Base-by-base conservation (phyloP, 164 flowering plant genomes). In the Liquidambar formosana region DNA sequence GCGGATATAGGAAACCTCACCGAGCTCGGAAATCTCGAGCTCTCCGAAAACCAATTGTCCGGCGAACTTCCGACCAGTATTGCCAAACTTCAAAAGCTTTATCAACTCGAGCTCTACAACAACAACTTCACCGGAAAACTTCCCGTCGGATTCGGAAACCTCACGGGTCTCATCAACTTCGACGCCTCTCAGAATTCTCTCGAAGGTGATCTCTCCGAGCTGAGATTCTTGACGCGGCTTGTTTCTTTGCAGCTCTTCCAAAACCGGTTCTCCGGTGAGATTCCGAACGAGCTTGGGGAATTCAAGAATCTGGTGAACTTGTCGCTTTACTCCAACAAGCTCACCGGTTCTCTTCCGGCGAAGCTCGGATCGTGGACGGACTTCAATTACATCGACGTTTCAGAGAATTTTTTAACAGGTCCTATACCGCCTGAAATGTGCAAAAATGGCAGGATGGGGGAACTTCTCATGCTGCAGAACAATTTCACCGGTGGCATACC, bases 351-450 rank as follows among this genome's bases (percentile, higher is more conserved):
- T 1, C 75, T 82, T 28, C 86, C 86, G 25, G 22, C 46, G 14
- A 71, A 68, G 60, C 48, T 82, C 4, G 86, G 86, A 0, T 82
- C 86, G 0, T 76, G 77, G 77, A 27, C 72, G 0, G 80, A 65
- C 49, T 57, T 82, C 23, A 13, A 18, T 0, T 78, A 16, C 70
- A 76, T 82, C 43, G 86, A 82, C 59, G 82, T 74, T 15, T 80
- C 86, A 0, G 86, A 82, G 63, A 80, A 82, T 26, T 76, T 68
- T 10, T 47, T 82, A 14, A 63, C 75, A 0, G 86, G 86, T 23
- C 44, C 71, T 8, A 82, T 82, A 4, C 83, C 86, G 14, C 83
- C 82, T 0, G 86, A 77, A 16, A 82, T 82, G 86, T 82, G 86
- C 74, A 80, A 78, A 65, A 61, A 70, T 12, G 79, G 78, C 14